Conservation (phyloP, 108 stramenopile genomes). For the Thalassiosira profunda region DNA sequence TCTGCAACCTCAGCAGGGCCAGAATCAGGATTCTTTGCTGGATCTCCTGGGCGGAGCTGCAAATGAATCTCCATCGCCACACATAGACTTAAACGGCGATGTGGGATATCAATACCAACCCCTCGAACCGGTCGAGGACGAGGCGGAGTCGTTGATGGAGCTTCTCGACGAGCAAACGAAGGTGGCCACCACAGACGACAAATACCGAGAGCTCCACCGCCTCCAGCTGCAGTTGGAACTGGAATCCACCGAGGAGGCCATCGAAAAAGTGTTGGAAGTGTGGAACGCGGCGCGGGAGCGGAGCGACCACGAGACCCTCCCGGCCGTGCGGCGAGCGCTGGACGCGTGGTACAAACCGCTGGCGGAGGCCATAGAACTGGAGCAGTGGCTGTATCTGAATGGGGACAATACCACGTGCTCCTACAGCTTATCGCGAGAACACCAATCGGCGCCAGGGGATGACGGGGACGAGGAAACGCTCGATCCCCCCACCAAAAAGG, state of each 20-base stretch:
- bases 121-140: background rate
- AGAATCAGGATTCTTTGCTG: background rate
- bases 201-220: constrained; percentile 27
- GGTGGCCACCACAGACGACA: background rate
- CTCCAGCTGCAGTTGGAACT: constrained; percentile 82
- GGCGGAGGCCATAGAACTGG: constrained; percentile 58
- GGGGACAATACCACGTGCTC: constrained; percentile 30
- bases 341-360: constrained; percentile 83
- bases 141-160: constrained; percentile 11
- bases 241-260: constrained; percentile 74
- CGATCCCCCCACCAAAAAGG: constrained; percentile 19
- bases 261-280: constrained; percentile 54
- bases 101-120: background rate
- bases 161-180: constrained; percentile 19
- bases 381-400: constrained; percentile 73
- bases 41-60: background rate
- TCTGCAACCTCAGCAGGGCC: background rate
- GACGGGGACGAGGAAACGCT: constrained; percentile 3
- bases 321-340: constrained; percentile 69
- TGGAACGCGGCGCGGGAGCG: constrained; percentile 69
- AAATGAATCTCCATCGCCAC: too few species aligned
- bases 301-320: constrained; percentile 68
- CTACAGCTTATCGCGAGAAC: too few species aligned
- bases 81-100: background rate
- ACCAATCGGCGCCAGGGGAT: background rate